A percentile compares a stretch with the other conserved stretches of the same genome.
phyloP scores from a whole-genome alignment of 2,329 filamentous ascomycete species.

The Alternaria conjuncta region DNA sequence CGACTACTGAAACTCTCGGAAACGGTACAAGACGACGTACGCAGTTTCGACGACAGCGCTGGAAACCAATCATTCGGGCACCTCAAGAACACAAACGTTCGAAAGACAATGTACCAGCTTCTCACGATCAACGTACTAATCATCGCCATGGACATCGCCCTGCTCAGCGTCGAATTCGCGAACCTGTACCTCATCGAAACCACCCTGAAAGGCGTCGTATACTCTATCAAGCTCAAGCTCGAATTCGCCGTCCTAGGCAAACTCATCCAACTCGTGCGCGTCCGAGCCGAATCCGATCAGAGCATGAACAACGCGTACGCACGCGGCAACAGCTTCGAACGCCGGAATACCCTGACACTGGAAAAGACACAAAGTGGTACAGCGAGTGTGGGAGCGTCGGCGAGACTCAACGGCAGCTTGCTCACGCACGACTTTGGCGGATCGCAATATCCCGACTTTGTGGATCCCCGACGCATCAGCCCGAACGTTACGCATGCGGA shows the following conservation, averaged over 20 bases:
- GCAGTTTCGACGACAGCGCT: conserved; percentile 41
- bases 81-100: conserved; percentile 25
- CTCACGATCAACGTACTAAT: conserved; percentile 45
- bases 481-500: conserved; percentile 35
- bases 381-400: neutral
- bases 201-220: conserved; percentile 52
- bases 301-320: conserved; percentile 19
- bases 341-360: conserved; percentile 17
- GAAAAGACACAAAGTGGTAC: conserved; percentile 26
- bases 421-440: conserved; percentile 12
- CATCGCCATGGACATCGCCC: conserved; percentile 39
- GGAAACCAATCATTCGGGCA: conserved; percentile 14
- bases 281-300: conserved; percentile 26
- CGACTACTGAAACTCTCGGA: conserved; percentile 50
- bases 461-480: conserved; percentile 29
- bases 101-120: conserved; percentile 45
- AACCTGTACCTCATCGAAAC: conserved; percentile 45
- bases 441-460: conserved; percentile 37
- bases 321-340: conserved; percentile 8
- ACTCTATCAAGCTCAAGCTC: conserved; percentile 59
- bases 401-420: conserved; percentile 3
- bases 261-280: conserved; percentile 47
- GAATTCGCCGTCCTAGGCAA: conserved; percentile 62
- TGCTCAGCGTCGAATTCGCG: conserved; percentile 40
- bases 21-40: conserved; percentile 30